Conservation (phyloP, 768 basidiomycete genomes). For the Lyophyllum decastes region DNA sequence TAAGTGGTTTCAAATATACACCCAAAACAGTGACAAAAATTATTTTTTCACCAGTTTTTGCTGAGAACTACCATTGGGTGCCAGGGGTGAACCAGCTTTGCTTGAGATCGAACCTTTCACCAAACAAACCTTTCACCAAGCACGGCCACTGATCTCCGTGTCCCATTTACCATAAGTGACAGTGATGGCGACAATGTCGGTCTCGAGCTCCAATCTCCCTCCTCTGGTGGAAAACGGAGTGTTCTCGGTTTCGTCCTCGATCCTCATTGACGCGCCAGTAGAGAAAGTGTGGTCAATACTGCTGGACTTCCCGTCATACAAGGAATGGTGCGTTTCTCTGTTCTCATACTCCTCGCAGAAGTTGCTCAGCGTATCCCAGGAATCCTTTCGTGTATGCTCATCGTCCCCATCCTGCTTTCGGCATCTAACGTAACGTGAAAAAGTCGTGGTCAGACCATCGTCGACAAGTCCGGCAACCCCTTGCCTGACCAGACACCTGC, state of each 20-base stretch:
- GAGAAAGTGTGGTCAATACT: slow-evolving; percentile 64
- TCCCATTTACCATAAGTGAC: neutral
- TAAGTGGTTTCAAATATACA: no score
- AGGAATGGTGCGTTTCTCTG: slow-evolving; percentile 49
- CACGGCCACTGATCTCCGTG: neutral
- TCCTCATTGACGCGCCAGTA: slow-evolving; percentile 59
- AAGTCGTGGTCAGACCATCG: slow-evolving; percentile 52
- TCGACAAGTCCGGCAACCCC: slow-evolving; percentile 38
- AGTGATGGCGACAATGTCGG: neutral
- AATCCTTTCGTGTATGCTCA: slow-evolving; percentile 64
- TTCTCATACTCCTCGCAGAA: neutral
- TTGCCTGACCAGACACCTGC: slow-evolving; percentile 50
- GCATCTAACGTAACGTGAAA: neutral
- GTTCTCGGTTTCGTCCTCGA: slow-evolving; percentile 46
- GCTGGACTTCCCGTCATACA: slow-evolving; percentile 61
- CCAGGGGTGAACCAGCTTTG: neutral
- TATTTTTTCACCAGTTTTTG: no score
- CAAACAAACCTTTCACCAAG: neutral
- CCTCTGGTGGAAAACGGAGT: slow-evolving; percentile 42
- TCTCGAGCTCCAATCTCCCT: slow-evolving; percentile 29
- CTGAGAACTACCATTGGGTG: no score
- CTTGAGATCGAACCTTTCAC: neutral
- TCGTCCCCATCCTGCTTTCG: neutral
- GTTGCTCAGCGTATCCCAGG: slow-evolving; percentile 35
- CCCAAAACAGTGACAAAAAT: no score